Evolutionary conservation across 1,284 basidiomycete genomes (phyloP), one percentile per base, ranked within the genome.

Genomic region (Pyrrhoderma lamaoense): DNA sequence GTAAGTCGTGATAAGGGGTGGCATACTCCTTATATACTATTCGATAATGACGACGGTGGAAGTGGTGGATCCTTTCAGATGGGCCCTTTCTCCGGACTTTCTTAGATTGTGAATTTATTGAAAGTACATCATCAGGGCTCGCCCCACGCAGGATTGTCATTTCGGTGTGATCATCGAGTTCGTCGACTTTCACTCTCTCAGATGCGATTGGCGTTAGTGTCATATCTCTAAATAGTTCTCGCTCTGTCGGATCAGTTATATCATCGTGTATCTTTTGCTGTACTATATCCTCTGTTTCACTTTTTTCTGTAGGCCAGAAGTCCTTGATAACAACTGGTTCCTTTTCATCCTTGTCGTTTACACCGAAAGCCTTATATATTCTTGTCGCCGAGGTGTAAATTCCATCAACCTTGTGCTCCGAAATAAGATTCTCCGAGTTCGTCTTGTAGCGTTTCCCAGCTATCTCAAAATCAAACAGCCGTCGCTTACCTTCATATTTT

Each of bases 11-110:
- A 11, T 22, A 21, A 21, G 35, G 34, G n/a, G 9, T 49, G 25
- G 47, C 47, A 39, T 39, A 16, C 36, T 49, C 19, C 36, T 49
- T 42, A 13, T 39, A 49, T 39, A 49, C 36, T 21, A 49, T 25
- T 16, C 47, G 16, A 22, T 49, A 49, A 14, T 49, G 47, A 16
- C 8, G 25, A 13, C 36, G 47, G 27, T 38, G 19, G 8, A 16
- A 21, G 39, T 23, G 27, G 11, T 31, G 27, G 27, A 11, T 31
- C 27, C 27, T 31, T 11, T 31, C 11, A 31, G 27, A 31, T 5
- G 27, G 5, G 7, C 21, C 8, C 18, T 25, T 19, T 18, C n/a
- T 27, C 8, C n/a, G n/a, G n/a, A n/a, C 18, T 14, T 19, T 40
- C 21, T 23, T 39, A n/a, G 37, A 21, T 21, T 16, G 14, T n/a